Conservation (phyloP, 164 flowering plant species). For the Vitis vinifera region ASM3070453v1 NC_081810.1:3990001-3990500, state of each 20-base stretch:
- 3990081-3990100: conserved; percentile 8
- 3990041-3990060: neutral
- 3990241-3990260: neutral
- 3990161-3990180: no score
- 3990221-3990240: neutral
- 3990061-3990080: conserved; percentile 2
- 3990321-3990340: neutral
- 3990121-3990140: neutral
- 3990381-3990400: conserved; percentile 82
- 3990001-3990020: neutral
- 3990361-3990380: conserved; percentile 70
- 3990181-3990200: neutral
- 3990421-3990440: conserved; percentile 53
- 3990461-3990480: conserved; percentile 69
- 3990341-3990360: conserved; percentile 77
- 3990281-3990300: neutral
- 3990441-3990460: conserved; percentile 49
- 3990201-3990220: neutral
- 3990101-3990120: neutral
- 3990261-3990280: neutral
- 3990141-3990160: neutral
- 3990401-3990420: conserved; percentile 74
- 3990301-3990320: neutral
- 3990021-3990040: no score
- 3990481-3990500: conserved; percentile 55